These are phyloP conservation scores for Nidularia sp. DNA, from an alignment of 768 basidiomycete genomes.

Conservation along the genomic window DNA sequence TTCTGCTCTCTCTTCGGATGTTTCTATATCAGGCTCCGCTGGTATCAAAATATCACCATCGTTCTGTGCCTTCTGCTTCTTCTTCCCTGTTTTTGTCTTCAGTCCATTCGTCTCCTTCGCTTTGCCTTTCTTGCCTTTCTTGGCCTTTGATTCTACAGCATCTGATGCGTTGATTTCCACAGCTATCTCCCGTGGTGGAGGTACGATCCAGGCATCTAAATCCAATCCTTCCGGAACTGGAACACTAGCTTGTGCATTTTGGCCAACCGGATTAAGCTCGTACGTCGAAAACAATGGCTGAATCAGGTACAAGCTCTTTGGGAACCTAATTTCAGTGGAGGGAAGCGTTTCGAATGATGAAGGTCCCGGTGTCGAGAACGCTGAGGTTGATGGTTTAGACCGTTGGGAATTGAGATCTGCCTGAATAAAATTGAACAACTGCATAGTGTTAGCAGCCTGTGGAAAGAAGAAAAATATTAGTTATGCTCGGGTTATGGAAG, in stretches of 20 bases:
- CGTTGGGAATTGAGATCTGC: constrained; percentile 63
- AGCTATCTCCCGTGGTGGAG: constrained; percentile 44
- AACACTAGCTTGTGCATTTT: constrained; percentile 76
- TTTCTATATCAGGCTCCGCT: constrained; percentile 37
- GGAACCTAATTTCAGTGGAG: constrained; percentile 54
- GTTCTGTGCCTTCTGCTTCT: constrained; percentile 23
- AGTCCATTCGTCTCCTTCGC: constrained; percentile 25
- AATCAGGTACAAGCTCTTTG: constrained; percentile 87
- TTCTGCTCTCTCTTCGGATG: constrained; percentile 54
- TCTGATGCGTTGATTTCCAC: constrained; percentile 32
- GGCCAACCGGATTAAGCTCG: constrained; percentile 83
- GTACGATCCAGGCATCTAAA: constrained; percentile 81
- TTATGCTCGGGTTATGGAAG: not conserved
- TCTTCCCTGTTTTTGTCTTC: constrained; percentile 23
- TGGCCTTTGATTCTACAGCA: constrained; percentile 42
- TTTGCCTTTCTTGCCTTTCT: constrained; percentile 47
- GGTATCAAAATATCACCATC: constrained; percentile 29
- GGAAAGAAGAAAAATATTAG: not conserved
- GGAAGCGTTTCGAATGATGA: constrained; percentile 32
- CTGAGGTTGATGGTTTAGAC: constrained; percentile 27
- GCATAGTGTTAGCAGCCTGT: constrained; percentile 78
- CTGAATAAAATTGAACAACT: constrained; percentile 72
- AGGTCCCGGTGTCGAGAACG: constrained; percentile 30
- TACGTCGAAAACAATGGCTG: constrained; percentile 72
- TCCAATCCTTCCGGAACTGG: constrained; percentile 81